Percentiles rank a stretch among this genome's conserved stretches.
Evolutionary conservation across 108 stramenopile genomes (phyloP).

Genomic region (Bacterosira constricta): DNA sequence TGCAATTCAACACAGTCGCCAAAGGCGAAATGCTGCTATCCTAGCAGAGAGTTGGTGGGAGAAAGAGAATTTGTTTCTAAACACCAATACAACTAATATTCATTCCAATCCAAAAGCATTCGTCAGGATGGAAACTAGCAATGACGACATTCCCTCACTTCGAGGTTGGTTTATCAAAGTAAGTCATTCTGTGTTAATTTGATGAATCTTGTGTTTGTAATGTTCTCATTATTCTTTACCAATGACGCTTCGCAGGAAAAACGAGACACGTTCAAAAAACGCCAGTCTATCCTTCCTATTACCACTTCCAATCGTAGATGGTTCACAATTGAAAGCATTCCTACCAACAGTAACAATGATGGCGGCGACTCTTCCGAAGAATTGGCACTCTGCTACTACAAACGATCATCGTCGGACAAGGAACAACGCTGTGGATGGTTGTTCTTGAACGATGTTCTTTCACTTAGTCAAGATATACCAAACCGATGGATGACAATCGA

Average conservation of each 20-base stretch:
- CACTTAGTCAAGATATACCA: constrained; percentile 25
- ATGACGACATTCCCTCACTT: constrained; percentile 23
- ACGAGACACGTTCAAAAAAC: constrained; percentile 25
- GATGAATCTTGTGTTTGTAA: neutral
- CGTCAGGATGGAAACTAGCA: neutral
- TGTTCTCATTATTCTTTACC: neutral
- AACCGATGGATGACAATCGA: constrained; percentile 31
- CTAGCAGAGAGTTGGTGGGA: neutral
- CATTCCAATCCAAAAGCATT: neutral
- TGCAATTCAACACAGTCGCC: neutral
- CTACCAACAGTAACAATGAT: neutral
- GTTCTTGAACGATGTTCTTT: constrained; percentile 28
- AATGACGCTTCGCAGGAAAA: constrained; percentile 26
- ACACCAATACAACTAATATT: too few relatives aligned
- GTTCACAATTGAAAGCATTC: constrained; percentile 10
- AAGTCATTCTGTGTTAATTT: neutral
- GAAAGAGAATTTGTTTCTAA: neutral
- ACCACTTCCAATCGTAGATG: constrained; percentile 15
- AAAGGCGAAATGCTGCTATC: neutral
- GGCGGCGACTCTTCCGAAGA: neutral
- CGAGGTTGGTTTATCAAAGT: constrained; percentile 39
- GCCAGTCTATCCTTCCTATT: constrained; percentile 8
- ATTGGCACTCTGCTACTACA: constrained; percentile 30
- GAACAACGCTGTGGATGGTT: constrained; percentile 29
- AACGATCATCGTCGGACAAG: constrained; percentile 7